Evolutionary conservation across 2,329 filamentous ascomycete genomes (phyloP).

Genomic region (Stylonectria norvegica): DNA sequence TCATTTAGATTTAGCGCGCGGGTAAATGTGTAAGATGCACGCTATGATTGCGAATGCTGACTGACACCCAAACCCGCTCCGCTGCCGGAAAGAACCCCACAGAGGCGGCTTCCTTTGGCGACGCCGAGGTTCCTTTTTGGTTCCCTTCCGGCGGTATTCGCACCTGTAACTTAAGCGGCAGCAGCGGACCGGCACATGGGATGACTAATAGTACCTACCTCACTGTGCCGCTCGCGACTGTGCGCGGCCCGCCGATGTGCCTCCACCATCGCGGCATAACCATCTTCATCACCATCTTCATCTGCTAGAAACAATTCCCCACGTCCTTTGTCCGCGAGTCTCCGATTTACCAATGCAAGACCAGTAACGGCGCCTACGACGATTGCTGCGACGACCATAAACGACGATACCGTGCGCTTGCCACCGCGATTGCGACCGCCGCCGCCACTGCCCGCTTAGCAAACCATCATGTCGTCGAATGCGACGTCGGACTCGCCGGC

Average conservation of each 20-base stretch:
- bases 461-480: slow-evolving; percentile 28
- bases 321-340: too few relatives aligned
- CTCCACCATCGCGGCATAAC: too few relatives aligned
- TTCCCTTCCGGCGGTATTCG: too few relatives aligned
- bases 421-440: slow-evolving; percentile 22
- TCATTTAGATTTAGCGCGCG: too few relatives aligned
- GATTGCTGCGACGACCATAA: slow-evolving; percentile 1
- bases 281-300: too few relatives aligned
- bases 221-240: too few relatives aligned
- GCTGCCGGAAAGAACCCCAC: background rate
- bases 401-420: slow-evolving; percentile 1
- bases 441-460: slow-evolving; percentile 19
- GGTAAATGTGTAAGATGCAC: too few relatives aligned
- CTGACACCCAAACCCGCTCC: background rate
- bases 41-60: slow-evolving; percentile 1
- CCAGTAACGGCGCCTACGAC: slow-evolving; percentile 12
- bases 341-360: slow-evolving; percentile 13
- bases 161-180: too few relatives aligned
- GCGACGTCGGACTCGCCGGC: slow-evolving; percentile 27
- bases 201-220: too few relatives aligned
- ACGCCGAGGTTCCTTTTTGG: slow-evolving; percentile 1
- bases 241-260: too few relatives aligned
- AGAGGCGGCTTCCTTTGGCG: background rate
- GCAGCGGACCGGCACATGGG: too few relatives aligned
- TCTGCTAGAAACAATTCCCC: too few relatives aligned